Percentiles rank a stretch among this genome's conserved stretches.
These are phyloP conservation scores for Acacia acuminata DNA, from an alignment of 306 rosid species.

Conservation along the genomic window DNA sequence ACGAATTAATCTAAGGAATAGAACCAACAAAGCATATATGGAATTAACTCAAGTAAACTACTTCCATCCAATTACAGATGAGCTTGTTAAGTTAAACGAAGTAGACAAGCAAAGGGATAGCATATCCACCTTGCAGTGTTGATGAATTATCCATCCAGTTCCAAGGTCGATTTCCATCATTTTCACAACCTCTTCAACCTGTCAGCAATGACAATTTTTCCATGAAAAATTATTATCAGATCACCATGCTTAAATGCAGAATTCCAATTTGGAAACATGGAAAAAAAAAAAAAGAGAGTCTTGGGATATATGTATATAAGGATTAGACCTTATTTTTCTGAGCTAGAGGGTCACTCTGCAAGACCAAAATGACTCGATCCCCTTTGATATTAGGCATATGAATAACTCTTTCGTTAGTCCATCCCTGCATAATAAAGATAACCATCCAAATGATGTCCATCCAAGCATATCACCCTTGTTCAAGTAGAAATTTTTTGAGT, in stretches of 20 bases:
- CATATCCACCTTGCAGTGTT: conserved; percentile 60
- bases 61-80: neutral
- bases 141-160: conserved; percentile 65
- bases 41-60: neutral
- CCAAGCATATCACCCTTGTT: neutral
- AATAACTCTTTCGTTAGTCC: conserved; percentile 25
- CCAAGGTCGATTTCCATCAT: conserved; percentile 72
- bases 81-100: neutral
- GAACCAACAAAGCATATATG: neutral
- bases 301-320: neutral
- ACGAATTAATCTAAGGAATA: neutral
- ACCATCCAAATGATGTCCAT: neutral
- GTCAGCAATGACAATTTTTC: neutral
- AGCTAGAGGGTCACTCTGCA: conserved; percentile 53
- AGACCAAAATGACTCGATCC: conserved; percentile 59
- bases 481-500: neutral
- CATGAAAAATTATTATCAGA: neutral
- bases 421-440: neutral
- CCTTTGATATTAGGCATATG: conserved; percentile 22
- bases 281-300: neutral
- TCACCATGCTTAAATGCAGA: neutral
- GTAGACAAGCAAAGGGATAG: conserved; percentile 6
- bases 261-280: neutral
- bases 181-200: conserved; percentile 69
- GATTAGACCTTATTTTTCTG: conserved; percentile 63